These are phyloP conservation scores for Simplicillium sp. DNA, from an alignment of 2,329 filamentous ascomycete genomes.

Conservation along the genomic window DNA sequence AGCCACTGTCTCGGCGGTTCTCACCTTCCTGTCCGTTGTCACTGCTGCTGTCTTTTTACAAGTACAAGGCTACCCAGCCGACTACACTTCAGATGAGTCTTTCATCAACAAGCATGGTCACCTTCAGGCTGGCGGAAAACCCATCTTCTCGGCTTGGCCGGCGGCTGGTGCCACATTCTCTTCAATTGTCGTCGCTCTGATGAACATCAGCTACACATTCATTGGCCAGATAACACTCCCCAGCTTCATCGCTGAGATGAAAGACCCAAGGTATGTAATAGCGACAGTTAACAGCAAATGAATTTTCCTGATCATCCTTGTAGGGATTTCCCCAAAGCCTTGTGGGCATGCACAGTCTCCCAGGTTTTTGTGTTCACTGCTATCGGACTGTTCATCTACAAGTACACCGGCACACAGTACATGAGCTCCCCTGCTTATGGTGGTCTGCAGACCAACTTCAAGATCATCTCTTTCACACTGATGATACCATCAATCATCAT, in stretches of 20 bases:
- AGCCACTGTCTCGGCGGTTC: too few species aligned
- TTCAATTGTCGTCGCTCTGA: constrained; percentile 1
- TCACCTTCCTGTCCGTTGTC: too few species aligned
- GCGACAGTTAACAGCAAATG: too few species aligned
- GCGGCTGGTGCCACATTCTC: background rate
- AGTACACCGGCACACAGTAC: constrained; percentile 1
- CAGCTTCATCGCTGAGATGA: constrained; percentile 6
- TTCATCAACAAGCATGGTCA: background rate
- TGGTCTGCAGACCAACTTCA: background rate
- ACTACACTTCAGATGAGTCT: background rate
- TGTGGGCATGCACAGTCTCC: constrained; percentile 1
- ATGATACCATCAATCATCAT: constrained; percentile 3
- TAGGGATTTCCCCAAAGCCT: constrained; percentile 1
- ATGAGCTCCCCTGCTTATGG: background rate
- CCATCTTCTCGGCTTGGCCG: too few species aligned
- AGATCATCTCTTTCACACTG: background rate
- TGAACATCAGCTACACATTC: constrained; percentile 4
- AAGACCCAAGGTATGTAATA: constrained; percentile 3
- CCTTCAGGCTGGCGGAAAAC: too few species aligned
- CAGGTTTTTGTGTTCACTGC: constrained; percentile 1
- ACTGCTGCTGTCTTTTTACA: background rate
- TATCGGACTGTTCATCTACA: constrained; percentile 4
- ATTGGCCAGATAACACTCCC: constrained; percentile 5
- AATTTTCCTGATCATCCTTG: too few species aligned
- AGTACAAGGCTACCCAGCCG: too few species aligned